Base-by-base conservation (phyloP, 2,329 filamentous ascomycete genomes). In the Colletotrichum incanum region DNA sequence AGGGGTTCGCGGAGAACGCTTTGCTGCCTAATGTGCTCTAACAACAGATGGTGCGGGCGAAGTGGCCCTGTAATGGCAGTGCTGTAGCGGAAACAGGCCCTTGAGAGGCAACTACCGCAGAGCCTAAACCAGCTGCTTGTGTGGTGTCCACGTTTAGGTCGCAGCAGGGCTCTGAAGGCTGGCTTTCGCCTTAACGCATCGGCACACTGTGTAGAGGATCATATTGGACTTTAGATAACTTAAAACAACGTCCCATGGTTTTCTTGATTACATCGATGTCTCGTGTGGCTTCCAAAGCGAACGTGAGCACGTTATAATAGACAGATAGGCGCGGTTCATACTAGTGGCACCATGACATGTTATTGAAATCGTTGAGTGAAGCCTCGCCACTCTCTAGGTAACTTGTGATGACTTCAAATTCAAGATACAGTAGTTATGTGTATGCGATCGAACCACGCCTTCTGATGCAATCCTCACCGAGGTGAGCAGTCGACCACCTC, bases 1-100 rank as follows among this genome's bases (percentile, higher is more conserved):
- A 49, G 60, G 60, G 47, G 60, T 63, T 41, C 34, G 26, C 31
- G 31, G 49, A 23, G 60, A 34, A 39, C 28, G 23, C 31, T 20
- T 34, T 63, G 60, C 31, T 61, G 47, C 45, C 34, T 63, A 18
- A 26, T 20, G n/a, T 52, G 26, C 43, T 34, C 11, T 49, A 8
- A 18, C 31, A 41, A 14, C 14, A 11, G 20, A 52, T 45, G 37
- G 47, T 52, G 47, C 23, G 16, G 60, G 20, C 4, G 43, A 41
- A 45, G 20, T 9, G 34, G 20, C 37, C 14, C 55, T 41, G 54
- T 41, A 58, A 20, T 5, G 14, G 28, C n/a, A 55, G 28, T n/a
- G 6, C 52, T 55, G 31, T 11, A n/a, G 50, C 28, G 20, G 23
- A 28, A 26, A 20, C 28, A 34, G 26, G 23, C 47, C 47, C 11